Base-by-base conservation (phyloP, 352 stramenopile genomes). In the Phytophthora podocarpi region DNA sequence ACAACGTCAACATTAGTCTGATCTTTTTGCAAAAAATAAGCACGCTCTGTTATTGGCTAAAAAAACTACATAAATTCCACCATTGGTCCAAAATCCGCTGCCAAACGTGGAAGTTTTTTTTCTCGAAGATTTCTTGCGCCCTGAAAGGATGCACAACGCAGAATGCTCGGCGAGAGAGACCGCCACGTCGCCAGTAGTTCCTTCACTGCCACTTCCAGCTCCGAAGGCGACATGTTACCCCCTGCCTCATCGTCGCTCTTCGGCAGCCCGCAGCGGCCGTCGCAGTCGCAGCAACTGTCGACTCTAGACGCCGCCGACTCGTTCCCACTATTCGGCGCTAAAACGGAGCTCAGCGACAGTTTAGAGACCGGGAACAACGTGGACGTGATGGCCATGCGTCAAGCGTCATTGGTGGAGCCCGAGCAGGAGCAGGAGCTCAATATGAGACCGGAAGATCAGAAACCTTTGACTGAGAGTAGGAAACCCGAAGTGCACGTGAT, bases 101-200 rank as follows among this genome's bases (percentile, higher is more conserved):
- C 15, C 40, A 61, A 67, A 35, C 46, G 20, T 69, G 64, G 64
- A 72, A 72, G 64, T 49, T 64, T 67, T 70, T 52, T 45, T 59
- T 55, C 20, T 50, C 51, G 45, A 67, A 66, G 64, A 64, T 72
- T 72, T 71, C 57, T 26, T 68, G 30, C 49, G 48, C 55, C 54
- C 42, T 68, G 68, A 76, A 80, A 67, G 59, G 72, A 80, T 78
- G 64, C 72, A 74, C 20, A 68, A 67, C 37, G 43, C 60, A 74
- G 66, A 74, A 74, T 74, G 66, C 66, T 61, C 37, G 24, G 48
- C 6, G 48, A 59, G 30, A 60, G 59, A 56, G 49, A 68, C 28
- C 34, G 45, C 42, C 26, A 28, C 21, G 13, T 15, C 39, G 8
- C 12, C 39, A 47, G 20, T 5, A 47, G 37, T 27, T 12, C 31